Conservation (phyloP, 208 protist species). For the Trypanosoma avium region DNA sequence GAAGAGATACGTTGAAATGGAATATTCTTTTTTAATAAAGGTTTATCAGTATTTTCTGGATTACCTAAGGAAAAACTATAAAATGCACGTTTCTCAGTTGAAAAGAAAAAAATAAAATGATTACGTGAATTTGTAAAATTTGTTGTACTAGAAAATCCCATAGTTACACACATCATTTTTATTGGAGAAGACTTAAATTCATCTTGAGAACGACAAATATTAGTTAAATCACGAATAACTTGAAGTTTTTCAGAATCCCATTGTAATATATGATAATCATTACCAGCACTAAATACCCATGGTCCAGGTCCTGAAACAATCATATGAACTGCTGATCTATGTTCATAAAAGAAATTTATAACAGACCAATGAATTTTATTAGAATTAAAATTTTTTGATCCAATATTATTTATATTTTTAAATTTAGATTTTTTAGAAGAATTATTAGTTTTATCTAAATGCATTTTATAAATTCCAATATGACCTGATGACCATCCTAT, state of each 20-base stretch:
- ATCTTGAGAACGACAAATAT: constrained; percentile 7
- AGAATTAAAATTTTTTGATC: neutral
- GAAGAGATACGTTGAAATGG: constrained; percentile 18
- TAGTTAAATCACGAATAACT: constrained; percentile 12
- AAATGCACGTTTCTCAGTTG: neutral
- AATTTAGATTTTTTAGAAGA: neutral
- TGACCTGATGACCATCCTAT: constrained; percentile 19
- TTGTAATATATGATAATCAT: constrained; percentile 14
- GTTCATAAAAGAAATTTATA: constrained; percentile 3
- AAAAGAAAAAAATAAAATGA: constrained; percentile 23
- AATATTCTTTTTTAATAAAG: neutral
- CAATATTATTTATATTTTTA: neutral
- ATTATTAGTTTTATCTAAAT: neutral
- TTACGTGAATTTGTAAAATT: constrained; percentile 5
- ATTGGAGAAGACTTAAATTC: constrained; percentile 10
- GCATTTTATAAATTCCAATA: constrained; percentile 17
- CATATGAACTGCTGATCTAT: constrained; percentile 14
- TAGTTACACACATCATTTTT: constrained; percentile 15
- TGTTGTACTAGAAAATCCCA: constrained; percentile 19
- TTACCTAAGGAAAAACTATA: constrained; percentile 12
- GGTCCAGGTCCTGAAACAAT: constrained; percentile 6
- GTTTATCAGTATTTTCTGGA: neutral
- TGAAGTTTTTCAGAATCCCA: constrained; percentile 16
- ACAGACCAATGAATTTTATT: neutral
- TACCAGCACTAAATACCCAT: constrained; percentile 20